Evolutionary conservation across 108 stramenopile species (phyloP).

Genomic region (Aurantiochytrium sp.): DNA sequence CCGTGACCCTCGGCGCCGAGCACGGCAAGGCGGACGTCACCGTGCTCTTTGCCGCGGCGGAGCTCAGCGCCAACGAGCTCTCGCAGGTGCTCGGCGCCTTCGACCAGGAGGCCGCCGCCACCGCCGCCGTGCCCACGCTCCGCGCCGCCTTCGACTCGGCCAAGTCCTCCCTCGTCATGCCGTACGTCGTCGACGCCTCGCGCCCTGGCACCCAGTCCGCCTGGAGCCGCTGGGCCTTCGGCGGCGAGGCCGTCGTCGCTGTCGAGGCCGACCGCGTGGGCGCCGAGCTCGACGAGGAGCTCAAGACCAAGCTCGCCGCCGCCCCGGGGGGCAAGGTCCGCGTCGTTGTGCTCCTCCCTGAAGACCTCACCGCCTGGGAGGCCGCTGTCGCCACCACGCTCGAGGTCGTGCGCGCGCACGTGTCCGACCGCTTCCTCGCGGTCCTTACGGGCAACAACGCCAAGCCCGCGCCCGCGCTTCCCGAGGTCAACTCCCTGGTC

Average conservation of each 20-base stretch:
- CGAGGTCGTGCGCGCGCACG: not conserved
- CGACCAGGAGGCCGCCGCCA: not conserved
- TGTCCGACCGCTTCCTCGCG: not conserved
- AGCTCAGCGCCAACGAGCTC: not conserved
- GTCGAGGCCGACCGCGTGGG: not conserved
- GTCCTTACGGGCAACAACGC: not conserved
- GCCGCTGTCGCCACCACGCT: not conserved
- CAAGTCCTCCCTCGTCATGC: not conserved
- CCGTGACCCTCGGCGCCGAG: not conserved
- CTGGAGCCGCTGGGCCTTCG: constrained; percentile 21
- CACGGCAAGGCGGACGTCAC: not conserved
- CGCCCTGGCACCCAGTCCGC: not conserved
- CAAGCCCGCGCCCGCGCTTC: not conserved
- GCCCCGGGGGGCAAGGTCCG: not conserved
- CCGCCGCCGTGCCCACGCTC: not conserved
- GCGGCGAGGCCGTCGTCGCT: not conserved
- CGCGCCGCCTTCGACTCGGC: not conserved
- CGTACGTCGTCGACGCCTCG: not conserved
- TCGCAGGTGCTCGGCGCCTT: not conserved
- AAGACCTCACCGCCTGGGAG: not conserved
- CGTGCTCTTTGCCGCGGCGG: not conserved
- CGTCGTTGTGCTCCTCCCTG: not conserved
- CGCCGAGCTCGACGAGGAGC: not conserved
- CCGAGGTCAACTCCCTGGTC: not conserved
- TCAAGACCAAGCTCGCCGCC: not conserved